phyloP scores from a whole-genome alignment of 805 yeast genomes.

The Blastobotrys muscicola region DNA sequence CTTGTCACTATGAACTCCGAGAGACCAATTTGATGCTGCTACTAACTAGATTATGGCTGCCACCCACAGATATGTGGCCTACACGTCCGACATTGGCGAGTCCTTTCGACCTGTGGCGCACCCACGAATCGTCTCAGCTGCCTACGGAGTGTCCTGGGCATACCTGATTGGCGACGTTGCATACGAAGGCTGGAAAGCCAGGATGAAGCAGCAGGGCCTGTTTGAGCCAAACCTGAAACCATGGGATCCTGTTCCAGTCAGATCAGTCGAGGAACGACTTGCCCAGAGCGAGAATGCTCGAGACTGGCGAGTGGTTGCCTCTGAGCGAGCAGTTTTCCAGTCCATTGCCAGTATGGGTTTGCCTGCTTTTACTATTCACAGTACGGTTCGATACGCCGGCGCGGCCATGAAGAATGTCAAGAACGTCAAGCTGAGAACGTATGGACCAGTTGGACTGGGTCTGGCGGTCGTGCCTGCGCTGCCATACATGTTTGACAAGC shows the following conservation, averaged over 20 bases:
- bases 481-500: slow-evolving; percentile 75
- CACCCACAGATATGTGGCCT: slow-evolving; percentile 74
- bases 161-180: slow-evolving; percentile 69
- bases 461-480: slow-evolving; percentile 65
- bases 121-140: slow-evolving; percentile 50
- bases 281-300: slow-evolving; percentile 35
- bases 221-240: slow-evolving; percentile 53
- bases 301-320: slow-evolving; percentile 57
- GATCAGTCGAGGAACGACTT: slow-evolving; percentile 25
- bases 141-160: slow-evolving; percentile 70
- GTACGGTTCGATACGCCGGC: slow-evolving; percentile 60
- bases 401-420: slow-evolving; percentile 46
- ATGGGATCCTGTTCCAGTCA: slow-evolving; percentile 46
- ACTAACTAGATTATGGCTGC: slow-evolving; percentile 44
- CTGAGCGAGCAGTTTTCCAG: slow-evolving; percentile 73
- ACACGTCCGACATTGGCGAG: slow-evolving; percentile 81
- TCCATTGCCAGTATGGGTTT: slow-evolving; percentile 77
- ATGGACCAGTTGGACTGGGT: slow-evolving; percentile 76
- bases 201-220: slow-evolving; percentile 52
- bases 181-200: slow-evolving; percentile 55
- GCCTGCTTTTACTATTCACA: slow-evolving; percentile 79
- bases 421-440: slow-evolving; percentile 41
- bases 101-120: slow-evolving; percentile 77
- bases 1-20: no score
- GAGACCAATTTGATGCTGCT: not conserved